Evolutionary conservation across 352 stramenopile genomes (phyloP), one percentile per base, ranked within the genome.

Genomic region (Blastocystis sp.): DNA sequence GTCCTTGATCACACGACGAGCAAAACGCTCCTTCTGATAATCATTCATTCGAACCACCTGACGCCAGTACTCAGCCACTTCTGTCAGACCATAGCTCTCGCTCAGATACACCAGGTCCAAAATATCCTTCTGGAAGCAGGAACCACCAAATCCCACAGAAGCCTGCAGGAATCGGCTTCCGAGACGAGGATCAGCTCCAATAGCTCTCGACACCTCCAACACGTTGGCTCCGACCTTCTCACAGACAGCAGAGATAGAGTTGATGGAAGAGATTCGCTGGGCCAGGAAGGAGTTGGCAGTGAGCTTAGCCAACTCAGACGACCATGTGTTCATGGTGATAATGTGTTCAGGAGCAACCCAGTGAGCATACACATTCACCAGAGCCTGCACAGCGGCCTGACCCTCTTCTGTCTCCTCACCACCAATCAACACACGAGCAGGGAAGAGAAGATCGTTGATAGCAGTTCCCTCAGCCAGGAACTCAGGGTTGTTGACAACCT

Each of bases 71-170:
- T 97, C 94, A 29, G 96, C 96, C 75, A 98, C 97, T 88, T 98
- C 96, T 6, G 95, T 91, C 73, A 99, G 89, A 59, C 97, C 96
- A 89, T 98, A 98, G 54, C 91, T 96, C 90, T 99, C 92, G 63
- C 95, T 98, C 59, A 99, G 91, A 90, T 99, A 99, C 49, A 99
- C 96, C 21, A 99, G 90, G 91, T 99, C 99, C 7, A 99, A 91
- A 74, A 99, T 98, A 90, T 99, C 97, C 90, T 98, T 98, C 90
- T 98, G 95, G 92, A 98, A 98, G 91, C 95, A 98, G 1, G 94
- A 98, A 86, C 97, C 97, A 75, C 97, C 96, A 90, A 99, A 99
- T 63, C 97, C 97, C 59, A 99, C 95, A 0, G 94, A 98, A 69
- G 95, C 93, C 89, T 98, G 95, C 27, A 99, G 92, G 91, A 99